A percentile compares a stretch with the other conserved stretches of the same genome.
Conservation (phyloP, 495 filamentous ascomycete species). For the Xylaria telfairii region DNA sequence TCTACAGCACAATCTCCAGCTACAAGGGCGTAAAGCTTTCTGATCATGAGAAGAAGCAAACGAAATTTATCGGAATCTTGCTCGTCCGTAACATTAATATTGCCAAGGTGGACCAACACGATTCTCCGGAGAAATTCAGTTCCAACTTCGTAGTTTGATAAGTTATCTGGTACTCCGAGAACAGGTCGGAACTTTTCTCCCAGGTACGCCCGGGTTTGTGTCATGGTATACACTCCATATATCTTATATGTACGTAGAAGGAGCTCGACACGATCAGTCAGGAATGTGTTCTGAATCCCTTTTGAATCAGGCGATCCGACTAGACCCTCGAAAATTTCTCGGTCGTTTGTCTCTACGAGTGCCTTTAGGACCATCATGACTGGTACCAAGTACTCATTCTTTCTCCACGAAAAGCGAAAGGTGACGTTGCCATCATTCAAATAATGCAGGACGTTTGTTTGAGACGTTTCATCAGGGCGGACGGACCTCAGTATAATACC, state of each 20-base stretch:
- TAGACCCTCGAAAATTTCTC: slow-evolving; percentile 91
- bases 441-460: slow-evolving; percentile 97
- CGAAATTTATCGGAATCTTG: slow-evolving; percentile 92
- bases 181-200: slow-evolving; percentile 89
- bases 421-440: slow-evolving; percentile 93
- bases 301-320: slow-evolving; percentile 76
- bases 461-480: slow-evolving; percentile 93
- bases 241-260: slow-evolving; percentile 90
- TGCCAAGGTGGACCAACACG: slow-evolving; percentile 88
- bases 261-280: slow-evolving; percentile 92
- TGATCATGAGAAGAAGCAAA: slow-evolving; percentile 93
- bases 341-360: slow-evolving; percentile 92
- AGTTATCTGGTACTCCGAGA: slow-evolving; percentile 76
- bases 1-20: slow-evolving; percentile 91
- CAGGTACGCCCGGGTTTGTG: slow-evolving; percentile 79
- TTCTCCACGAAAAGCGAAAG: slow-evolving; percentile 97
- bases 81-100: slow-evolving; percentile 76
- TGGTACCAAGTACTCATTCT: slow-evolving; percentile 92
- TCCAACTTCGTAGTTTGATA: slow-evolving; percentile 85
- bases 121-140: slow-evolving; percentile 88
- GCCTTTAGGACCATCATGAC: slow-evolving; percentile 97
- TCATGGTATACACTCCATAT: slow-evolving; percentile 79
- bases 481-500: slow-evolving; percentile 92
- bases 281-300: slow-evolving; percentile 84
- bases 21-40: slow-evolving; percentile 91